phyloP scores from a whole-genome alignment of 169 alveolate genomes.

The Plasmodium reichenowi region DNA sequence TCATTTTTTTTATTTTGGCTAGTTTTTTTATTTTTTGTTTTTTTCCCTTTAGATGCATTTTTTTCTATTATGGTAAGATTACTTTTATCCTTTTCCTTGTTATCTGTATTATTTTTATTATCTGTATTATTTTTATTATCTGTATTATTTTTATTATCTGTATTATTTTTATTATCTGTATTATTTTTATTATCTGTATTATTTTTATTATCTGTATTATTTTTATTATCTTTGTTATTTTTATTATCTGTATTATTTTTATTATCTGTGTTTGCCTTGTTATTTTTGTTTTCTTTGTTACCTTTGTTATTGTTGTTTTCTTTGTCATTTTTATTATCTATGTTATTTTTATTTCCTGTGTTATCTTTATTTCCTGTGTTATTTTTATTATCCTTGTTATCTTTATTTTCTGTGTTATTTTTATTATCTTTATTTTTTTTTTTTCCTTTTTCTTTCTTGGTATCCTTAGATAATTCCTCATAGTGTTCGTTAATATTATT shows the following conservation, averaged over 20 bases:
- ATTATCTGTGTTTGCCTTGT: neutral
- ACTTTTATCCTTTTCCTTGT: too few species aligned
- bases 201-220: neutral
- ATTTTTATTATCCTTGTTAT: neutral
- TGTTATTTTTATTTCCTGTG: neutral
- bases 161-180: too few species aligned
- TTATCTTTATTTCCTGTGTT: neutral
- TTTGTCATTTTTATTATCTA: slow-evolving; percentile 11
- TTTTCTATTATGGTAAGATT: too few species aligned
- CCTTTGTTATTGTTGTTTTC: neutral
- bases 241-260: neutral
- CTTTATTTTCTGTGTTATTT: slow-evolving; percentile 6
- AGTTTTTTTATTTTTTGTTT: too few species aligned
- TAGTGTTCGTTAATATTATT: neutral
- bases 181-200: too few species aligned
- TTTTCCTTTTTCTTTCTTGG: slow-evolving; percentile 22
- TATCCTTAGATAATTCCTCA: slow-evolving; percentile 19
- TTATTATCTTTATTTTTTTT: slow-evolving; percentile 32
- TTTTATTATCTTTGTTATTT: neutral
- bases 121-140: too few species aligned
- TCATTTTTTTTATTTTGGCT: too few species aligned
- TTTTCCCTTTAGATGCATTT: too few species aligned
- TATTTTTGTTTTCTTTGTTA: neutral
- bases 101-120: too few species aligned
- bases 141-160: too few species aligned